Percentiles rank a stretch among this genome's conserved stretches.
Conservation (phyloP, 208 protist species). For the Leishmania amazonensis region DNA sequence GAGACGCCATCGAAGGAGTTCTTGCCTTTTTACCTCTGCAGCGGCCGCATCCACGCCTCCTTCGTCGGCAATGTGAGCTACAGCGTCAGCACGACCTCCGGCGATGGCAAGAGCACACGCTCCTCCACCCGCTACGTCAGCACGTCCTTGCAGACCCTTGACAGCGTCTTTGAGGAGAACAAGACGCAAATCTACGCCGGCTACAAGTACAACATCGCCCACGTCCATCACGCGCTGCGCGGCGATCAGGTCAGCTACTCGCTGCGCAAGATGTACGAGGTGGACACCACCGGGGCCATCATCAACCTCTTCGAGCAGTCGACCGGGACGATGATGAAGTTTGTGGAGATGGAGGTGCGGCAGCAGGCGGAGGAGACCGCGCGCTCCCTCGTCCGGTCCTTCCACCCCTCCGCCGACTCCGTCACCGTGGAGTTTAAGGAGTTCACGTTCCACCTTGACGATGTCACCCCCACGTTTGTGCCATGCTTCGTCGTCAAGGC, state of each 20-base stretch:
- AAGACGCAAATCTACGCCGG: constrained; percentile 87
- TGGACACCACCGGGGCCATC: constrained; percentile 69
- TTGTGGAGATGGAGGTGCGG: constrained; percentile 61
- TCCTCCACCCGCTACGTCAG: constrained; percentile 37
- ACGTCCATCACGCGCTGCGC: constrained; percentile 70
- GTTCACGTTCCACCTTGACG: constrained; percentile 58
- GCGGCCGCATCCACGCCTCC: constrained; percentile 50
- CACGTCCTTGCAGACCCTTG: constrained; percentile 54
- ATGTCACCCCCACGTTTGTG: constrained; percentile 78
- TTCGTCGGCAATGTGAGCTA: constrained; percentile 68
- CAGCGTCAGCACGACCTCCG: constrained; percentile 22
- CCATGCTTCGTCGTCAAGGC: constrained; percentile 87
- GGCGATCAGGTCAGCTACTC: constrained; percentile 56
- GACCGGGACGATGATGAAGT: constrained; percentile 54
- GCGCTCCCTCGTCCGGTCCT: constrained; percentile 48
- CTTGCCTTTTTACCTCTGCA: constrained; percentile 87
- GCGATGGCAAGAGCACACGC: constrained; percentile 25
- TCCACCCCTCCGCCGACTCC: constrained; percentile 57
- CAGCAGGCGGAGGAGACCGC: constrained; percentile 58
- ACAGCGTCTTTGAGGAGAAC: constrained; percentile 73
- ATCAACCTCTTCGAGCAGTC: constrained; percentile 92
- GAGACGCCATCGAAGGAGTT: constrained; percentile 74
- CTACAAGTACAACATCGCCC: constrained; percentile 90
- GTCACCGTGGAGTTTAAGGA: constrained; percentile 61
- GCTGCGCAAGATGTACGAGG: constrained; percentile 53